A percentile compares a stretch with the other conserved stretches of the same genome.
phyloP scores from a whole-genome alignment of 2,329 filamentous ascomycete species.

The Dothistroma pini region DNA sequence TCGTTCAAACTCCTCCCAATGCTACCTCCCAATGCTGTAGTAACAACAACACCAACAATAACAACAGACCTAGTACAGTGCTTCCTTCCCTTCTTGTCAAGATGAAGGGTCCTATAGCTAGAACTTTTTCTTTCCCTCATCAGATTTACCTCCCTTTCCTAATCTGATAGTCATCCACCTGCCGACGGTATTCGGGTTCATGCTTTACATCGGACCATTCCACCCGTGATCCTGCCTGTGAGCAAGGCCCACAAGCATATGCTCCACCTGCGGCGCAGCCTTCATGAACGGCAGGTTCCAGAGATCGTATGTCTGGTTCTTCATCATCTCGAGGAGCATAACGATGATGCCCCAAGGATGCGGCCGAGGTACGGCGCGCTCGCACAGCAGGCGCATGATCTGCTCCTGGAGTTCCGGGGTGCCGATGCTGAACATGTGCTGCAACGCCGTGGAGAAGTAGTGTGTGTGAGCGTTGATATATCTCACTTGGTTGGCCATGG shows the following conservation, averaged over 20 bases:
- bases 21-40: not conserved
- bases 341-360: constrained; percentile 95
- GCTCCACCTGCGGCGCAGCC: constrained; percentile 71
- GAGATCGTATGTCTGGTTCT: constrained; percentile 87
- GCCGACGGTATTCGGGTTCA: not conserved
- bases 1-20: constrained; percentile 9
- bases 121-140: constrained; percentile 7
- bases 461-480: constrained; percentile 86
- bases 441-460: constrained; percentile 82
- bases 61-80: constrained; percentile 13
- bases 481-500: constrained; percentile 87
- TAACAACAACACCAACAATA: not conserved
- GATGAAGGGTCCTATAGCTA: constrained; percentile 17
- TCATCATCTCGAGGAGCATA: constrained; percentile 81
- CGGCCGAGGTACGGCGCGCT: constrained; percentile 84
- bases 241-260: constrained; percentile 33
- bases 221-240: constrained; percentile 25
- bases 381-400: constrained; percentile 81
- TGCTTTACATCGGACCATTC: constrained; percentile 13
- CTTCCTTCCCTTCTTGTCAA: constrained; percentile 21
- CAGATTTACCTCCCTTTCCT: not conserved
- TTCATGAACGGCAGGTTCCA: constrained; percentile 93
- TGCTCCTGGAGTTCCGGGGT: constrained; percentile 81
- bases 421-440: constrained; percentile 69
- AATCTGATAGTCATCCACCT: not conserved